Evolutionary conservation across 2,329 filamentous ascomycete genomes (phyloP).

Genomic region (Phyllosticta citriasiana): DNA sequence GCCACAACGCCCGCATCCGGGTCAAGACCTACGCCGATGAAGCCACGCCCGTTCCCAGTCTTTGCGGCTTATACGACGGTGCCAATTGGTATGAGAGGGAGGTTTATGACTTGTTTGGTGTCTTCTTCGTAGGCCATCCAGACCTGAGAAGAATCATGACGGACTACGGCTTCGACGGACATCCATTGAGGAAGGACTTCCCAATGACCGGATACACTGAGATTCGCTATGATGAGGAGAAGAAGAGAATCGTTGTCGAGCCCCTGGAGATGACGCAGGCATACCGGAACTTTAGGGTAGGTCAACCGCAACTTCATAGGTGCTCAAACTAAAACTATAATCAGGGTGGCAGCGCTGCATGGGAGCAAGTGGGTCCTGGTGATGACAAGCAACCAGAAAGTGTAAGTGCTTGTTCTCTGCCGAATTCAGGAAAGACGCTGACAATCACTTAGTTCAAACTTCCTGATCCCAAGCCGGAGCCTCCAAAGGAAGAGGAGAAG

Average conservation of each 20-base stretch:
- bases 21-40: slow-evolving; percentile 99
- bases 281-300: slow-evolving; percentile 96
- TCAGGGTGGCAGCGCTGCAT: slow-evolving; percentile 28
- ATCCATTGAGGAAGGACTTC: slow-evolving; percentile 96
- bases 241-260: slow-evolving; percentile 98
- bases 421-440: background rate
- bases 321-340: background rate
- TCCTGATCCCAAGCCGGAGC: slow-evolving; percentile 89
- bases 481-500: slow-evolving; percentile 76
- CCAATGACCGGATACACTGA: slow-evolving; percentile 97
- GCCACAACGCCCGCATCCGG: slow-evolving; percentile 91
- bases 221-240: slow-evolving; percentile 96
- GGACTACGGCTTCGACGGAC: slow-evolving; percentile 97
- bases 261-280: slow-evolving; percentile 96
- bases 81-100: slow-evolving; percentile 99
- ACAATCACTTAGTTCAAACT: slow-evolving; percentile 63
- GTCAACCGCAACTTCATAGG: slow-evolving; percentile 22
- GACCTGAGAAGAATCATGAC: slow-evolving; percentile 98
- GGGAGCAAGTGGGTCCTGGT: slow-evolving; percentile 63
- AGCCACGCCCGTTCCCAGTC: slow-evolving; percentile 81
- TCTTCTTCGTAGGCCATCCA: slow-evolving; percentile 92
- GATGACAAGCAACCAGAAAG: slow-evolving; percentile 67
- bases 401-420: slow-evolving; percentile 29
- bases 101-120: slow-evolving; percentile 93
- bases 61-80: slow-evolving; percentile 79